These are phyloP conservation scores for Botrytis cinerea DNA, from an alignment of 2,329 filamentous ascomycete species.

Conservation along the genomic window DNA sequence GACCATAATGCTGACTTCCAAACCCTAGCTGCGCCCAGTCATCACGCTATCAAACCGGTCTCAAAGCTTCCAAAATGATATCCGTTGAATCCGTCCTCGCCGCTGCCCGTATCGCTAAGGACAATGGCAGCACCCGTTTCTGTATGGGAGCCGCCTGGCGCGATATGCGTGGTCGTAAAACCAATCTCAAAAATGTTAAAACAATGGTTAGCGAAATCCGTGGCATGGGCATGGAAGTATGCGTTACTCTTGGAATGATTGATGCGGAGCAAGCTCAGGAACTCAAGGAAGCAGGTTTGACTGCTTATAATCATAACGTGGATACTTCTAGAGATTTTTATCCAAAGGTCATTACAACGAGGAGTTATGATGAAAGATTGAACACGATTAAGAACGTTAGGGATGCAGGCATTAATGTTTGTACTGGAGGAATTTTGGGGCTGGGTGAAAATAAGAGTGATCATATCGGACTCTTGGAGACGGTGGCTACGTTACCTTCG, in stretches of 20 bases:
- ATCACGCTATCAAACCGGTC: conserved; percentile 73
- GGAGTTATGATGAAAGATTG: conserved; percentile 84
- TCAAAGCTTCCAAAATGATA: conserved; percentile 78
- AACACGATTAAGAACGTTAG: conserved; percentile 78
- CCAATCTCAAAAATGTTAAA: conserved; percentile 78
- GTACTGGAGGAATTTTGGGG: conserved; percentile 85
- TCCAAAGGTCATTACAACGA: conserved; percentile 80
- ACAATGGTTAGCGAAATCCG: conserved; percentile 82
- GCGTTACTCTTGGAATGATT: conserved; percentile 94
- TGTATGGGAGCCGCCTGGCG: conserved; percentile 96
- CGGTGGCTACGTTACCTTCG: conserved; percentile 74
- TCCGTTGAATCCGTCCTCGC: conserved; percentile 78
- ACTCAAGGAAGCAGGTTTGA: conserved; percentile 80
- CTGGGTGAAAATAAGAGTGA: conserved; percentile 78
- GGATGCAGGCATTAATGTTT: conserved; percentile 85
- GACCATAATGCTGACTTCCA: background rate
- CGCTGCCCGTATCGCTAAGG: conserved; percentile 74
- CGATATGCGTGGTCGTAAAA: conserved; percentile 90
- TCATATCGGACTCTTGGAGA: conserved; percentile 80
- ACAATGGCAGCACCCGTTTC: conserved; percentile 85
- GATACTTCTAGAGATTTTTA: conserved; percentile 91
- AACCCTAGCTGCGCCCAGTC: conserved; percentile 69
- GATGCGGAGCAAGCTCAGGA: conserved; percentile 77
- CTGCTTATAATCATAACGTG: conserved; percentile 93
- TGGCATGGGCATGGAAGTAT: conserved; percentile 83